Base-by-base conservation (phyloP, 768 basidiomycete species). In the Naematelia aurantialba region DNA sequence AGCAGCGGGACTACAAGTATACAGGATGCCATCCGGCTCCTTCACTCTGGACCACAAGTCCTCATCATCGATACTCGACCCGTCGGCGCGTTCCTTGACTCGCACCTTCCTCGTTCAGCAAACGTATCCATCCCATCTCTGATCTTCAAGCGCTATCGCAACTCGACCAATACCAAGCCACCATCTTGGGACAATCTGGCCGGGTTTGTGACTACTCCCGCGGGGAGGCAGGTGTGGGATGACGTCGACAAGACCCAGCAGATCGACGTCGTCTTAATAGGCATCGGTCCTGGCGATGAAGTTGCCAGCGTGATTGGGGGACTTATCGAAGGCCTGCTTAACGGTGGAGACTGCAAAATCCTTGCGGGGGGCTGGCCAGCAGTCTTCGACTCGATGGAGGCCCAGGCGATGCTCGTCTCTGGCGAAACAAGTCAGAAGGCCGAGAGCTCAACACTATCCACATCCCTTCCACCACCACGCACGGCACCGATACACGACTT, bases 91-190 rank as follows among this genome's bases (percentile, higher is more conserved):
- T 89, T 85, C 78, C 80, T 85, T 31, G 79, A 84, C 2, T 82
- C 81, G 56, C 89, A 85, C 74, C 76, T 96, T 52, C 73, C 80
- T 39, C 79, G 85, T 64, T 88, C 86, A 74, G 83, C 91, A 60
- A 92, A 92, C 77, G 82, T 96, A 49, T 87, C 87, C 29, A 88
- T 96, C 45, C 91, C 92, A 0, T 88, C 89, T 24, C 84, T 96
- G 69, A 91, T 96, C 69, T 84, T 92, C 66, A 91, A 91, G 76
- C 85, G 91, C 19, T 87, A 83, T 63, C 81, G 85, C 61, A 89
- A 88, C 72, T 84, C 86, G 1, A 30, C 67, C 25, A 63, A 57
- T 24, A 57, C 63, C 17, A 67, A 64, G 30, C 52, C 55, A 46
- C 22, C 60, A 24, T 63, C 60, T 1, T 84, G 82, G 63, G 85